These are phyloP conservation scores for Exophiala sideris DNA, from an alignment of 2,329 filamentous ascomycete species.

Conservation along the genomic window DNA sequence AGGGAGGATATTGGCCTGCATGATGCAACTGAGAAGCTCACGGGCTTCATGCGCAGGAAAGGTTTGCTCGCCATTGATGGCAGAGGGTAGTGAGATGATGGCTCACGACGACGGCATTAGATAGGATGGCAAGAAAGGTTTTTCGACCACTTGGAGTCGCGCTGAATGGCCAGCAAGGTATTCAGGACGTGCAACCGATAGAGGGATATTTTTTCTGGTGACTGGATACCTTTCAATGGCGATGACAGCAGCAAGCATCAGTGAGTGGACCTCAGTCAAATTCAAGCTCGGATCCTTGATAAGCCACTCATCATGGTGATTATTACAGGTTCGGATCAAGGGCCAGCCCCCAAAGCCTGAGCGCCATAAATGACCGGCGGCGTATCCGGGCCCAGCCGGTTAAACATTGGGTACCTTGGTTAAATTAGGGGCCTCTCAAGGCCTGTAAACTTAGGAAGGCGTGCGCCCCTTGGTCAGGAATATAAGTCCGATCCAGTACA, in stretches of 20 bases:
- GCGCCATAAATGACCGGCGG: no score
- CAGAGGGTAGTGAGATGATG: slow-evolving; percentile 1
- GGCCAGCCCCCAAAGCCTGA: no score
- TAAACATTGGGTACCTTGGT: no score
- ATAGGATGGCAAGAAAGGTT: neutral
- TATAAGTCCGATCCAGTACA: no score
- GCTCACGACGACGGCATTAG: slow-evolving; percentile 3
- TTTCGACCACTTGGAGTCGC: neutral
- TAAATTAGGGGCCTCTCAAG: no score
- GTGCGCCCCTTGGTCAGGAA: no score
- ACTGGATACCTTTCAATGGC: neutral
- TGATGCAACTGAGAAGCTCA: slow-evolving; percentile 19
- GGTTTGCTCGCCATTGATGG: slow-evolving; percentile 26
- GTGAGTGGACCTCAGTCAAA: neutral
- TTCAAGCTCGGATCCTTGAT: neutral
- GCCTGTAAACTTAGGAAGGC: no score
- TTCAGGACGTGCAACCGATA: neutral
- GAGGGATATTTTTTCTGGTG: neutral
- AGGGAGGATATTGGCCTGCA: slow-evolving; percentile 20
- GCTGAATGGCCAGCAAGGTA: neutral
- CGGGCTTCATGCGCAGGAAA: slow-evolving; percentile 21
- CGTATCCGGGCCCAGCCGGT: no score
- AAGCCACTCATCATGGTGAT: neutral
- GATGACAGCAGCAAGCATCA: neutral
- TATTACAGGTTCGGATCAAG: no score